Percentiles rank a stretch among this genome's conserved stretches.
These are phyloP conservation scores for Nicotiana undulata DNA, from an alignment of 257 asterid genomes.

Conservation along the genomic window DNA sequence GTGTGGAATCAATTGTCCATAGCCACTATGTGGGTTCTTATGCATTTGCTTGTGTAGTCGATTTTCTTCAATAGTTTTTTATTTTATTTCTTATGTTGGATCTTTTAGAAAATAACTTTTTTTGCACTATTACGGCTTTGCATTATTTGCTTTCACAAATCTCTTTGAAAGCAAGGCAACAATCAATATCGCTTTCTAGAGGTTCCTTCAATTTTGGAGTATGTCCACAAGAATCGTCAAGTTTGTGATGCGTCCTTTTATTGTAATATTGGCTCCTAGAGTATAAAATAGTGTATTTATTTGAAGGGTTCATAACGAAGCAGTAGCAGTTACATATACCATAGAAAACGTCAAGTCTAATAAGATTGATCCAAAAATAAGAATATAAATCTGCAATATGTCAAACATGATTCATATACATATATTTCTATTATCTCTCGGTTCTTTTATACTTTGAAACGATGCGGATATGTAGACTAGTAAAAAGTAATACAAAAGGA, in stretches of 20 bases:
- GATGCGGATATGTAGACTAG: no score
- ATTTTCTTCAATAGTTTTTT: neutral
- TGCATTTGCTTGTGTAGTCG: neutral
- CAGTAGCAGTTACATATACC: no score
- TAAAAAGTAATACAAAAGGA: no score
- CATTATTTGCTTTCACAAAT: slow-evolving; percentile 62
- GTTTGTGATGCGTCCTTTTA: slow-evolving; percentile 17
- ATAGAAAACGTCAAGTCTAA: no score
- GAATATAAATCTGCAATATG: no score
- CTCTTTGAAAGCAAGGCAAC: slow-evolving; percentile 29
- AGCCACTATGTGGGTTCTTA: neutral
- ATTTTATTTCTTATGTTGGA: neutral
- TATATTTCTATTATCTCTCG: no score
- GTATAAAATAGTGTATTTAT: neutral
- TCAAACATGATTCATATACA: no score
- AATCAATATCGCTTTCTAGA: slow-evolving; percentile 46
- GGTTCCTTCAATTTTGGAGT: slow-evolving; percentile 58
- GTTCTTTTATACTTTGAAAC: no score
- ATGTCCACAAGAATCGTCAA: slow-evolving; percentile 55
- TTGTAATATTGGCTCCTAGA: neutral
- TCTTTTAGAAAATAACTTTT: neutral
- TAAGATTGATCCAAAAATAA: no score
- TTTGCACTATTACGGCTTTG: slow-evolving; percentile 1
- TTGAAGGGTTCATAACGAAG: no score
- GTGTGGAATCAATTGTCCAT: neutral